These are phyloP conservation scores for Pezicula carpinea DNA, from an alignment of 2,329 filamentous ascomycete species.

Conservation along the genomic window DNA sequence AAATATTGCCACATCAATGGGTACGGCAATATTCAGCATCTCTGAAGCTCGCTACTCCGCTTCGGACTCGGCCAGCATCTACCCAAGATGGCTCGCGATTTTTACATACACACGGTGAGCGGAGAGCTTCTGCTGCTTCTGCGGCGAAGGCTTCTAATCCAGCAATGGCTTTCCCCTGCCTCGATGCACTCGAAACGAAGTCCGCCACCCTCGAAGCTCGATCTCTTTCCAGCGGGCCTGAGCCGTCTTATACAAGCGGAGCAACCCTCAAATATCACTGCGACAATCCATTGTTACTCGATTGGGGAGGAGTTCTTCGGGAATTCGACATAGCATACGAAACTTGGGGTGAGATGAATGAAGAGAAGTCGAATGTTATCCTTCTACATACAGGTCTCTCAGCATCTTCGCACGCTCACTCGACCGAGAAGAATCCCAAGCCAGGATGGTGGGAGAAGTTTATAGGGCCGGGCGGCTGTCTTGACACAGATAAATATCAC, in stretches of 20 bases:
- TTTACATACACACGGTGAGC: constrained; percentile 18
- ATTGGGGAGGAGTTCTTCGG: constrained; percentile 91
- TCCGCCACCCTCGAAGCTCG: constrained; percentile 67
- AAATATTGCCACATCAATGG: constrained; percentile 10
- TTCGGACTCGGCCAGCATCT: neutral
- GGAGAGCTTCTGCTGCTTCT: constrained; percentile 12
- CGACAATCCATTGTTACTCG: constrained; percentile 69
- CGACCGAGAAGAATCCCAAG: constrained; percentile 78
- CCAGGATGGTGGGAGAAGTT: constrained; percentile 99
- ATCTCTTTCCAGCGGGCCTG: constrained; percentile 72
- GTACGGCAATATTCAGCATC: constrained; percentile 12
- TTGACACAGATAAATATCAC: constrained; percentile 90
- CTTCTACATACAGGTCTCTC: constrained; percentile 91
- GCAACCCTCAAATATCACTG: constrained; percentile 76
- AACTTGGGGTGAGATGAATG: constrained; percentile 80
- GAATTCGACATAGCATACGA: constrained; percentile 91
- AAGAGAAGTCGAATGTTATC: constrained; percentile 80
- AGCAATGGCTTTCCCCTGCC: constrained; percentile 83
- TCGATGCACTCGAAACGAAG: constrained; percentile 76
- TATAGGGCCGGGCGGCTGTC: constrained; percentile 77
- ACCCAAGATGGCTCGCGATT: constrained; percentile 12
- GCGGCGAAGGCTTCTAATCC: constrained; percentile 61
- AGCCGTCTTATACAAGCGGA: constrained; percentile 90
- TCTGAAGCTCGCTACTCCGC: constrained; percentile 5
- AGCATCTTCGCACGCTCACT: constrained; percentile 95